Evolutionary conservation across 139 green algal species (phyloP), one percentile per base, ranked within the genome.

Genomic region (Edaphochlamys debaryana): DNA sequence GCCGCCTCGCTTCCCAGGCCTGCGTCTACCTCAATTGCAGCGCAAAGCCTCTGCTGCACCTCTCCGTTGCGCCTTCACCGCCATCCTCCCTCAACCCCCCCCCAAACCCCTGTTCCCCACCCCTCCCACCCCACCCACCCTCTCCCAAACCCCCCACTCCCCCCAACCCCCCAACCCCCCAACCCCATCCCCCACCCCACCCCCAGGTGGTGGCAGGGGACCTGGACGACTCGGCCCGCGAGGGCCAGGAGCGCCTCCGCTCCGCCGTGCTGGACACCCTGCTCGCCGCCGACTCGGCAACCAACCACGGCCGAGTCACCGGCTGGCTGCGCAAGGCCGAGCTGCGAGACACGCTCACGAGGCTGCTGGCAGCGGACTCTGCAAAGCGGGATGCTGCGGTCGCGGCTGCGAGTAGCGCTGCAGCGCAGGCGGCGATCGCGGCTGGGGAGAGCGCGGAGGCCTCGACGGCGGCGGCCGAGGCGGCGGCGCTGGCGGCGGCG

Each of bases 251-350:
- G 62, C 66, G 62, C 20, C 77, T 91, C 30, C 77, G 86, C 30
- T 56, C 34, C 29, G 52, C 40, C 11, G 52, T 87, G 30, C 52
- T 84, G 54, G 76, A 89, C 60, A 60, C 83, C 29, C 80, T 89
- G 22, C 71, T 71, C 37, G 60, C 48, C 23, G 27, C 52, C 9
- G 78, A 83, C 62, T 41, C 36, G 1, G 50, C 32, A 20, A 58
- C 29, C 56, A 67, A 85, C 68, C 27, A n/a, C 40, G 20, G 45
- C 85, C 86, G 80, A 62, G 64, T 85, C 36, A 91, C 87, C 25
- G 87, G 87, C 48, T 91, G 87, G 87, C 56, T 91, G 84, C 75
- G 80, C 60, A 91, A 91, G 64, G 69, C 69, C 34, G 84, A 89
- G 42, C 79, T 91, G 27, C 82, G 82, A 9, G 72, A 79, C 32